A percentile compares a stretch with the other conserved stretches of the same genome.
These are phyloP conservation scores for Lentinus brumalis DNA, from an alignment of 768 basidiomycete species.

Conservation along the genomic window DNA sequence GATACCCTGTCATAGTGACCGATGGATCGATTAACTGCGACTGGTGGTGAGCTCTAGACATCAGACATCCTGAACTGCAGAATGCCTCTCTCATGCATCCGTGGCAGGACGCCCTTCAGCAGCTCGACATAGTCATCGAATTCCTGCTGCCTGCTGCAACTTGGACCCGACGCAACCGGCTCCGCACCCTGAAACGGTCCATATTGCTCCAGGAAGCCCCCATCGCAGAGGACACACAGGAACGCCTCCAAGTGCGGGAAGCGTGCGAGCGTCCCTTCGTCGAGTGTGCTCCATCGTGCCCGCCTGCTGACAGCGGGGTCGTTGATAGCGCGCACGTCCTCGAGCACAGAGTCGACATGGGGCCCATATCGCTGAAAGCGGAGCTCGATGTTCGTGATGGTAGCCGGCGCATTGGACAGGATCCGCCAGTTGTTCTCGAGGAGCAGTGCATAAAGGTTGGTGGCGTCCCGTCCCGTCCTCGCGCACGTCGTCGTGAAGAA, in stretches of 20 bases:
- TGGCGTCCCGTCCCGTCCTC: not conserved
- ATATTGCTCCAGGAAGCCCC: too few relatives aligned
- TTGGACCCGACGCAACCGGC: too few relatives aligned
- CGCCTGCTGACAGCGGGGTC: not conserved
- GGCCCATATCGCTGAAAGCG: not conserved
- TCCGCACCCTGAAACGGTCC: too few relatives aligned
- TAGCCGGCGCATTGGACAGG: not conserved
- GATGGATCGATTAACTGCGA: too few relatives aligned
- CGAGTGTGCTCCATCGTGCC: not conserved
- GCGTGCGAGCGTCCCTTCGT: not conserved
- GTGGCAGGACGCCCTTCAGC: too few relatives aligned
- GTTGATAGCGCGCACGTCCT: not conserved
- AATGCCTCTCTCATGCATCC: too few relatives aligned
- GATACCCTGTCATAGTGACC: too few relatives aligned
- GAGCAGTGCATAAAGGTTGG: not conserved
- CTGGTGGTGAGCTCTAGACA: too few relatives aligned
- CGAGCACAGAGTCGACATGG: not conserved
- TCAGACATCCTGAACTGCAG: too few relatives aligned
- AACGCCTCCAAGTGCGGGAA: not conserved
- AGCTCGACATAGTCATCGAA: too few relatives aligned
- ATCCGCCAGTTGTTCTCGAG: not conserved
- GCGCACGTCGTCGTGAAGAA: not conserved
- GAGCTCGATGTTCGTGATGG: not conserved
- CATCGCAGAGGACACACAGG: not conserved
- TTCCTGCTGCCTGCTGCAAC: too few relatives aligned